Conservation (phyloP, 2,329 filamentous ascomycete genomes). For the Hysterium pulicare region DNA sequence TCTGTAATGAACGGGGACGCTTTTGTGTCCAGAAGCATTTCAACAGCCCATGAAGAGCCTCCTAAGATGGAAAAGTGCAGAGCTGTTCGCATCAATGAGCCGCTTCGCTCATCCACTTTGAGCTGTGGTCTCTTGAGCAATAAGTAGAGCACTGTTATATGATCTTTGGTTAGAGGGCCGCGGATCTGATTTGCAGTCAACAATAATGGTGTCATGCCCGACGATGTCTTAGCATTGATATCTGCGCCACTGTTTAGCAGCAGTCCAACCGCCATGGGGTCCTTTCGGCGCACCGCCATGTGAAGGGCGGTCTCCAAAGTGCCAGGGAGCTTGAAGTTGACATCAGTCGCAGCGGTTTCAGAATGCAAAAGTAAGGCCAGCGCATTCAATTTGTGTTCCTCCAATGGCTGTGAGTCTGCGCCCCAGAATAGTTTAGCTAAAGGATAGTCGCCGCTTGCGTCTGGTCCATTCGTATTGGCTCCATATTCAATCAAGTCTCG, state of each 20-base stretch:
- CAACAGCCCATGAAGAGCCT: not conserved
- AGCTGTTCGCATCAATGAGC: not conserved
- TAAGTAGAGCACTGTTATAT: not conserved
- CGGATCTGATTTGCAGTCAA: constrained; percentile 1
- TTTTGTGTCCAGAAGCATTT: not conserved
- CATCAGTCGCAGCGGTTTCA: not conserved
- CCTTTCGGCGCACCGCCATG: constrained; percentile 3
- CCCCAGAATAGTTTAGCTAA: constrained; percentile 5
- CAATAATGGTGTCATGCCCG: constrained; percentile 3
- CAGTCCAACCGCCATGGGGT: constrained; percentile 4
- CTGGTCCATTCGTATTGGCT: constrained; percentile 1
- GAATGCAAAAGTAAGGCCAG: constrained; percentile 5
- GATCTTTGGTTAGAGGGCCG: not conserved
- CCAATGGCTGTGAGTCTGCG: not conserved
- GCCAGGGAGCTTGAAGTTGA: constrained; percentile 2
- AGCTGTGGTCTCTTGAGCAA: not conserved
- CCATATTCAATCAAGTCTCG: not conserved
- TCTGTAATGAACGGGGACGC: not conserved
- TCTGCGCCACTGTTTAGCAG: constrained; percentile 6
- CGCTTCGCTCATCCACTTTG: not conserved
- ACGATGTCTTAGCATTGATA: constrained; percentile 6
- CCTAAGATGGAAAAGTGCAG: not conserved
- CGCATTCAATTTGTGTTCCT: not conserved
- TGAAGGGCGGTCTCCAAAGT: constrained; percentile 7
- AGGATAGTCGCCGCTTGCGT: constrained; percentile 2